Base-by-base conservation (phyloP, 345 rosid species). In the Brassica cretica region DNA sequence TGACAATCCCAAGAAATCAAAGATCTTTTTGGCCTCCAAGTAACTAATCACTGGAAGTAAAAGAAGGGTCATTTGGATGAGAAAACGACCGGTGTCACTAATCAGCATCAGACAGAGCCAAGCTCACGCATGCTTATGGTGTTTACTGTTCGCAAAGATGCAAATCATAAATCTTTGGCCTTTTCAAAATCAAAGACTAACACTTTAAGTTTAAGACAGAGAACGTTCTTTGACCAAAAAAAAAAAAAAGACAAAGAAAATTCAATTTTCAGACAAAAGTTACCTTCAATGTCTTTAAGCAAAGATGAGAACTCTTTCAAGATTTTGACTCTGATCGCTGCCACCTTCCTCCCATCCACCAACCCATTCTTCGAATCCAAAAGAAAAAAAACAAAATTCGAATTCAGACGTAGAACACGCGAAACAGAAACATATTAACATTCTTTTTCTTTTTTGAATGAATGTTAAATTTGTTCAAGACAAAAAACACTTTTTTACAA, bases 1-100 rank as follows among this genome's bases (percentile, higher is more conserved):
- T 90, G 68, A 91, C 80, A 84, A 84, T 93, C 97, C 97, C 99
- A 95, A 72, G 90, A 87, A 76, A 88, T 85, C 72, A 89, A 94
- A 62, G 95, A 89, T 85, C 75, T 84, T 85, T 83, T 84, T 93
- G 55, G 88, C 93, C 91, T 95, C 97, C 72, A 91, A 66, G 86
- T 87, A 93, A 80, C 89, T 88, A 64, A 95, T 87, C 68, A 82
- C 99, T 91, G 88, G 15, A 73, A 77, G 46, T 76, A 76, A 71
- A 32, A 53, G 19, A n/a, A n/a, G 49, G 11, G 14, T 41, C 49
- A 41, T 1, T 10, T 41, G 49, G 49, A 41, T 41, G 49, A 41
- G 49, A 41, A 41, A 72, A 49, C 12, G 46, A 39, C 46, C 1
- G 2, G 12, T 39, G 2, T 39, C 46, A 39, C 46, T 39, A 9